These are phyloP conservation scores for Bipolaris victoriae DNA, from an alignment of 2,329 filamentous ascomycete species.

Conservation along the genomic window DNA sequence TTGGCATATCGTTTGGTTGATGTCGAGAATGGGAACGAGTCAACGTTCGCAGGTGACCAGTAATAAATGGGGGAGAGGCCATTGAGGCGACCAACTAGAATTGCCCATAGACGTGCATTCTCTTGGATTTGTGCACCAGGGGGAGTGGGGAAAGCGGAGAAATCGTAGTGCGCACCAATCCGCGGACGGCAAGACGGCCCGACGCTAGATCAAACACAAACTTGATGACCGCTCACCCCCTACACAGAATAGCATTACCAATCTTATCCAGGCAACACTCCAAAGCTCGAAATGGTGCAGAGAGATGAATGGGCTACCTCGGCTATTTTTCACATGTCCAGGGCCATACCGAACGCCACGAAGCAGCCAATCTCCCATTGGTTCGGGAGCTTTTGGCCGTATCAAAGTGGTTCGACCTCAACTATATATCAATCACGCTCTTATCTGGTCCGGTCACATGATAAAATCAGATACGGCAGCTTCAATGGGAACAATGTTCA, in stretches of 20 bases:
- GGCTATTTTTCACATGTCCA: neutral
- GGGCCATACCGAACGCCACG: too few relatives aligned
- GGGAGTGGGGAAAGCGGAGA: neutral
- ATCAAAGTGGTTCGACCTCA: neutral
- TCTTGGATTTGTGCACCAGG: neutral
- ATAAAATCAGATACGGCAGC: neutral
- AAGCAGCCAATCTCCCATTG: neutral
- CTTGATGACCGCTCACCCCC: neutral
- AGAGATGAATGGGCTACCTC: neutral
- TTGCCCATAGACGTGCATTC: neutral
- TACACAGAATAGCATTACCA: neutral
- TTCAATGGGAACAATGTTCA: neutral
- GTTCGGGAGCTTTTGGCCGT: neutral
- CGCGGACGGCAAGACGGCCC: constrained; percentile 3
- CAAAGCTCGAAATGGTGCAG: neutral
- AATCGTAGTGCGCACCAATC: neutral
- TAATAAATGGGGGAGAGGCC: neutral
- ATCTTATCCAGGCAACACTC: neutral
- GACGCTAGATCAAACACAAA: neutral
- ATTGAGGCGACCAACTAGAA: neutral
- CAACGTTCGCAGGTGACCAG: neutral
- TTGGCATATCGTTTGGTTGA: neutral
- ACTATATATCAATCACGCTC: too few relatives aligned
- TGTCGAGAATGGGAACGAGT: too few relatives aligned
- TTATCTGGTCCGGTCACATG: neutral